Evolutionary conservation across 75 land plant species (phyloP).

Genomic region (Selaginella moellendorffii): DNA sequence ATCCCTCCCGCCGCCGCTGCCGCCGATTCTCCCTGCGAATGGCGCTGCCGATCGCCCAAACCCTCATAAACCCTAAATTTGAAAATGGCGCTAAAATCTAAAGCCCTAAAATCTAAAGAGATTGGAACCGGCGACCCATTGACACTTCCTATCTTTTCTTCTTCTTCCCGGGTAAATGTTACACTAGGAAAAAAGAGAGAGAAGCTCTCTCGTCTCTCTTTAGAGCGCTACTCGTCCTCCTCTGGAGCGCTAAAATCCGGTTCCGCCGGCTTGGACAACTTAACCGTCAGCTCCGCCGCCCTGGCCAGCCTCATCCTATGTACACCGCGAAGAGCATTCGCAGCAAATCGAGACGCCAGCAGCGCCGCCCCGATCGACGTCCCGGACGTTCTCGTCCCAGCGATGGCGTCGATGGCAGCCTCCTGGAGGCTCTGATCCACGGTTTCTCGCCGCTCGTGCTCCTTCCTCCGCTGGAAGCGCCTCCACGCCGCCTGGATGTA

Average conservation of each 20-base stretch:
- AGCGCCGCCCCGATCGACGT: slow-evolving; percentile 10
- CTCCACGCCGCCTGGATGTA: slow-evolving; percentile 76
- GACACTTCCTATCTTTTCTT: no score
- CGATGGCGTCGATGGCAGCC: slow-evolving; percentile 13
- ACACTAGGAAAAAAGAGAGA: no score
- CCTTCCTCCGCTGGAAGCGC: slow-evolving; percentile 15
- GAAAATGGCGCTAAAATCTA: no score
- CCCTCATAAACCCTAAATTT: no score
- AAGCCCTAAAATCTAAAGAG: no score
- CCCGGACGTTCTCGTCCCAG: background rate
- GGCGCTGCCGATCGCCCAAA: no score
- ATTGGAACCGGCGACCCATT: no score
- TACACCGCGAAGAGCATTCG: slow-evolving; percentile 22
- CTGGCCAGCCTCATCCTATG: slow-evolving; percentile 10
- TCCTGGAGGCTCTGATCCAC: background rate
- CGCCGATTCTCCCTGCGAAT: no score
- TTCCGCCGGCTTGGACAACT: slow-evolving; percentile 44
- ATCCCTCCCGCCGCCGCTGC: no score
- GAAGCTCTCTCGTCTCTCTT: background rate
- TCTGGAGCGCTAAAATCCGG: slow-evolving; percentile 47
- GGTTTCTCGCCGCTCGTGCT: background rate
- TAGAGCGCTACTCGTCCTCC: slow-evolving; percentile 16
- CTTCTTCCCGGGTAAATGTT: no score
- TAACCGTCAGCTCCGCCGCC: slow-evolving; percentile 10
- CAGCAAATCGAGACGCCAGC: slow-evolving; percentile 21